Evolutionary conservation across 371 early-diverging fungal species (phyloP).

Genomic region (Choanephora cucurbitarum): DNA sequence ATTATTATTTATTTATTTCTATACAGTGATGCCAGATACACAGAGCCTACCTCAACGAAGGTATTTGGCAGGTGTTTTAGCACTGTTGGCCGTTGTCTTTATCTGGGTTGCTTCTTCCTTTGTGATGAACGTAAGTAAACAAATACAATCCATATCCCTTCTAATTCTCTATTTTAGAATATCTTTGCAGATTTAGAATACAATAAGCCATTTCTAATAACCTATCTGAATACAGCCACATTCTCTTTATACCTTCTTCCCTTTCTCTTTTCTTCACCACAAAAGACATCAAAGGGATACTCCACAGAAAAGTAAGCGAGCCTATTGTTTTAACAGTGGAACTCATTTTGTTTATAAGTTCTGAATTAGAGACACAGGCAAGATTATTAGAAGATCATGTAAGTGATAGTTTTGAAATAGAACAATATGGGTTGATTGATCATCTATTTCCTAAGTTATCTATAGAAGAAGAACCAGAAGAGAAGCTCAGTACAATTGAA

Average conservation of each 20-base stretch:
- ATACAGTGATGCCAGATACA: slow-evolving; percentile 16
- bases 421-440: no score
- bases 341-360: no score
- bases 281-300: slow-evolving; percentile 9
- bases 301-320: slow-evolving; percentile 17
- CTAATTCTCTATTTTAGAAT: no score
- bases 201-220: slow-evolving; percentile 79
- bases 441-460: neutral
- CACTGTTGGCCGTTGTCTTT: slow-evolving; percentile 70
- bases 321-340: no score
- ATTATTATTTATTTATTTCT: slow-evolving; percentile 1
- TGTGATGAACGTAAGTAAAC: slow-evolving; percentile 69
- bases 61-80: slow-evolving; percentile 53
- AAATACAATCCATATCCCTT: no score
- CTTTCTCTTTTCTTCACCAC: slow-evolving; percentile 9
- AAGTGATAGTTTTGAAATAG: slow-evolving; percentile 2
- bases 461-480: neutral
- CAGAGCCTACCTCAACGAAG: slow-evolving; percentile 27
- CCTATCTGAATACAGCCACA: slow-evolving; percentile 77
- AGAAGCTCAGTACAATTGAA: slow-evolving; percentile 28
- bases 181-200: slow-evolving; percentile 70
- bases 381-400: slow-evolving; percentile 14
- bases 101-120: slow-evolving; percentile 88
- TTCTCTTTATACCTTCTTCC: slow-evolving; percentile 76
- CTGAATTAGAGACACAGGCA: slow-evolving; percentile 10